Evolutionary conservation across 345 rosid species (phyloP), one percentile per base, ranked within the genome.

Genomic region (Euphorbia tirucalli): DNA sequence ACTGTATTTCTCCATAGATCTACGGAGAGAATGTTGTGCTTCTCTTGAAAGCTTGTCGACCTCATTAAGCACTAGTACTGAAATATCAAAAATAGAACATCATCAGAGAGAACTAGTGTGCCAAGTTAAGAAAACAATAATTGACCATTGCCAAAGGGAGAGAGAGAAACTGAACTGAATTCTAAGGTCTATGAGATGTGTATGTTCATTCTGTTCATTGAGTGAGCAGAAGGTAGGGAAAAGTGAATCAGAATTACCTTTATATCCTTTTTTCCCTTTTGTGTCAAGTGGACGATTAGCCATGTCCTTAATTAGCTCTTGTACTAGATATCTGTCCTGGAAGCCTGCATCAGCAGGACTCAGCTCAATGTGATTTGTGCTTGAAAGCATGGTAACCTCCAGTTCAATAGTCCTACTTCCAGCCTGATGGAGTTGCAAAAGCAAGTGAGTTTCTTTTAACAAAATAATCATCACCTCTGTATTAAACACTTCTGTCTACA

Each of bases 41-140:
- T 93, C 98, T 86, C 99, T 87, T 65, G 97, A 95, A 65, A 95
- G 99, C 84, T 89, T 95, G 94, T 93, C 97, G 68, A 93, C 99
- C 82, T 95, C 99, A 83, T 95, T 92, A 76, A 95, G 88, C 76
- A 95, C 97, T 61, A 93, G 74, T 66, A 95, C 99, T 95, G 84
- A 63, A 73, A 78, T 70, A 46, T 24, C 66, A 77, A 31, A 74
- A 49, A 28, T 11, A 48, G 73, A 44, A 59, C 30, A 66, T 56
- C 66, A 74, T 73, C n/a, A n/a, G n/a, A 76, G 61, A 25, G 21
- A 3, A 18, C 69, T 21, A 65, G 0, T 25, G 11, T 15, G 37
- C 30, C 11, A 64, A 43, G 35, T 41, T 21, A 15, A 16, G 39
- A 35, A 43, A 43, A 24, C 6, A 4, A 43, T 6, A 65, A 25